A percentile compares a stretch with the other conserved stretches of the same genome.
These are phyloP conservation scores for Bertia moriformis DNA, from an alignment of 2,329 filamentous ascomycete genomes.

Conservation along the genomic window DNA sequence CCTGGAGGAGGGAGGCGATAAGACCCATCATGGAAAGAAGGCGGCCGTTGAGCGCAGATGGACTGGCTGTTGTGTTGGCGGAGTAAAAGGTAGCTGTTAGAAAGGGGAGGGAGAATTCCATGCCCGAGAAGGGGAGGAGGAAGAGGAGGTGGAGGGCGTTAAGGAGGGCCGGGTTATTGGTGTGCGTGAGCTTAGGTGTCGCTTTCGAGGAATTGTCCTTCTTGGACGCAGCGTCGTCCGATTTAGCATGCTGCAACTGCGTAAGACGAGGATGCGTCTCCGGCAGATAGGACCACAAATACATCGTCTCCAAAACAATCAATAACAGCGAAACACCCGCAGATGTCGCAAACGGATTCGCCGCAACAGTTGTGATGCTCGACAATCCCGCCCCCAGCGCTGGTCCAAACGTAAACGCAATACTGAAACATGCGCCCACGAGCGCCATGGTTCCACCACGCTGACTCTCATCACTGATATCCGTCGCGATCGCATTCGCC, in stretches of 20 bases:
- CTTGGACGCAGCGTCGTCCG: conserved; percentile 4
- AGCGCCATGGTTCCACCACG: conserved; percentile 56
- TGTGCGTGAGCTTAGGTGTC: conserved; percentile 3
- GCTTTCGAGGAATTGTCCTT: not conserved
- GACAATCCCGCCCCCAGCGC: conserved; percentile 51
- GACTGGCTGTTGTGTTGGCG: conserved; percentile 24
- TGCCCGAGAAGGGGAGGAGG: conserved; percentile 54
- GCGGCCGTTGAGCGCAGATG: conserved; percentile 41
- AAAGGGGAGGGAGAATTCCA: conserved; percentile 58
- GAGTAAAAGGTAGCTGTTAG: conserved; percentile 47
- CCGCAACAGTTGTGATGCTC: conserved; percentile 40
- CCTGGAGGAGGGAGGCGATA: conserved; percentile 49
- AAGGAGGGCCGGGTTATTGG: conserved; percentile 24
- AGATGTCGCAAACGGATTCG: conserved; percentile 52
- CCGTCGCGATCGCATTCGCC: conserved; percentile 54
- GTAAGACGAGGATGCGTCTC: conserved; percentile 35
- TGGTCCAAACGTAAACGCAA: conserved; percentile 56
- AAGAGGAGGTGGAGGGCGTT: conserved; percentile 53
- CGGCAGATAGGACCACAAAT: conserved; percentile 44
- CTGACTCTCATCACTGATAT: conserved; percentile 49
- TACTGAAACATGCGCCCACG: conserved; percentile 54
- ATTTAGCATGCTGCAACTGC: conserved; percentile 7
- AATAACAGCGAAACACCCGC: conserved; percentile 47
- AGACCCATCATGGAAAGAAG: conserved; percentile 53
- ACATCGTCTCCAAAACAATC: conserved; percentile 46